These are phyloP conservation scores for Claviceps pazoutovae DNA, from an alignment of 2,329 filamentous ascomycete genomes.

Conservation along the genomic window DNA sequence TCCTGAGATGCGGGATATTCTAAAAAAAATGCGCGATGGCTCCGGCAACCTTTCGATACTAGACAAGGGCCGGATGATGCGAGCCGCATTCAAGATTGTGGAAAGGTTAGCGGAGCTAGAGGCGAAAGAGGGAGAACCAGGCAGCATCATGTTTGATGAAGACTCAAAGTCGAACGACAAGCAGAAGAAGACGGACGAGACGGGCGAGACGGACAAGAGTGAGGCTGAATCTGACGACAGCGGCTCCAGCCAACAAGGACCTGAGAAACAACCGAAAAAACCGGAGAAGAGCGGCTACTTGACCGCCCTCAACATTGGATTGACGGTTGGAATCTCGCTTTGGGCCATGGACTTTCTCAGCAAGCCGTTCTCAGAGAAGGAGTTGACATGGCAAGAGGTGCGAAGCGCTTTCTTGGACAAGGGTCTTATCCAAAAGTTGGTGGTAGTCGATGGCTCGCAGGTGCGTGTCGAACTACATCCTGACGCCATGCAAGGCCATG, in stretches of 20 bases:
- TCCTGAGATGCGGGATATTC: slow-evolving; percentile 45
- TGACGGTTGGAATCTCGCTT: slow-evolving; percentile 39
- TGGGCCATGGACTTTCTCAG: slow-evolving; percentile 28
- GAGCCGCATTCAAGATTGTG: slow-evolving; percentile 22
- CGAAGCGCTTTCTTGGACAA: slow-evolving; percentile 87
- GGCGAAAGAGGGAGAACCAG: slow-evolving; percentile 9
- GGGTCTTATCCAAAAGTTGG: slow-evolving; percentile 85
- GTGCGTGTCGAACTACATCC: slow-evolving; percentile 73
- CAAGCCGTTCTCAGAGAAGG: slow-evolving; percentile 36
- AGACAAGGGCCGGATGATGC: slow-evolving; percentile 24
- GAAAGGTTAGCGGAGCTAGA: slow-evolving; percentile 21
- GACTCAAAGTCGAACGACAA: slow-evolving; percentile 12
- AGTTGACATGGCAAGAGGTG: slow-evolving; percentile 98
- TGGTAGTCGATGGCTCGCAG: slow-evolving; percentile 55
- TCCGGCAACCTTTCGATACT: slow-evolving; percentile 37
- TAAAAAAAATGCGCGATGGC: slow-evolving; percentile 37
- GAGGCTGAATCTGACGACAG: slow-evolving; percentile 10
- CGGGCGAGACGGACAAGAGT: slow-evolving; percentile 7
- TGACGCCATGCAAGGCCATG: slow-evolving; percentile 42
- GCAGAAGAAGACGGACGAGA: slow-evolving; percentile 8
- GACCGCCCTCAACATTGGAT: slow-evolving; percentile 21
- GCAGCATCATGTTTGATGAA: slow-evolving; percentile 11
- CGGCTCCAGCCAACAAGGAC: slow-evolving; percentile 14
- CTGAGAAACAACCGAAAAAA: slow-evolving; percentile 22
- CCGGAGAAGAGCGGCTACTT: slow-evolving; percentile 22